These are phyloP conservation scores for Candida pini DNA, from an alignment of 805 yeast genomes.

Conservation along the genomic window DNA sequence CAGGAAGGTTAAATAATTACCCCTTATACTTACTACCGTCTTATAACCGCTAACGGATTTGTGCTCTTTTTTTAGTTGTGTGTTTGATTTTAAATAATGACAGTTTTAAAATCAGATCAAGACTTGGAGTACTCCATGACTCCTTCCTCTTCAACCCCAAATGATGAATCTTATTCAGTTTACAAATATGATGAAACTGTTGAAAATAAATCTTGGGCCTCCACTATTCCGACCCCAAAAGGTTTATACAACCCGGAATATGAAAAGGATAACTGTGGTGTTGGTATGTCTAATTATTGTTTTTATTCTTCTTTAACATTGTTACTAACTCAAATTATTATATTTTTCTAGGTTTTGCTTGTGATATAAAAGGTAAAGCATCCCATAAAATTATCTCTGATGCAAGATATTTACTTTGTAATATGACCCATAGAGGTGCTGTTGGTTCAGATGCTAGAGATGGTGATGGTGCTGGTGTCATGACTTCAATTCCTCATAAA, in stretches of 20 bases:
- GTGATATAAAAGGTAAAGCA: conserved; percentile 82
- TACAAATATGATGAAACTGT: conserved; percentile 71
- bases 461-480: conserved; percentile 98
- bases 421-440: conserved; percentile 99
- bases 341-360: conserved; percentile 56
- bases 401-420: conserved; percentile 80
- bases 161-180: conserved; percentile 35
- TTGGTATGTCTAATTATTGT: conserved; percentile 36
- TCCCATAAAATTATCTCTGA: conserved; percentile 93
- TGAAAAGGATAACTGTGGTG: conserved; percentile 98
- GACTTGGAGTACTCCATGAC: conserved; percentile 19
- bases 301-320: neutral
- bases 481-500: conserved; percentile 86
- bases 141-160: too few species aligned
- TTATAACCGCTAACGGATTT: neutral
- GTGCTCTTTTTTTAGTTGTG: neutral
- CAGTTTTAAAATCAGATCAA: conserved; percentile 27
- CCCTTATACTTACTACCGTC: neutral
- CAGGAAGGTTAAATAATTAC: neutral
- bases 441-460: conserved; percentile 93
- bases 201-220: conserved; percentile 87
- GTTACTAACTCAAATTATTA: neutral
- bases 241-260: conserved; percentile 91
- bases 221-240: conserved; percentile 75
- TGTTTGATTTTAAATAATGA: conserved; percentile 1